Base-by-base conservation (phyloP, 768 basidiomycete species). In the Phlebiopsis flavidoalba region DNA sequence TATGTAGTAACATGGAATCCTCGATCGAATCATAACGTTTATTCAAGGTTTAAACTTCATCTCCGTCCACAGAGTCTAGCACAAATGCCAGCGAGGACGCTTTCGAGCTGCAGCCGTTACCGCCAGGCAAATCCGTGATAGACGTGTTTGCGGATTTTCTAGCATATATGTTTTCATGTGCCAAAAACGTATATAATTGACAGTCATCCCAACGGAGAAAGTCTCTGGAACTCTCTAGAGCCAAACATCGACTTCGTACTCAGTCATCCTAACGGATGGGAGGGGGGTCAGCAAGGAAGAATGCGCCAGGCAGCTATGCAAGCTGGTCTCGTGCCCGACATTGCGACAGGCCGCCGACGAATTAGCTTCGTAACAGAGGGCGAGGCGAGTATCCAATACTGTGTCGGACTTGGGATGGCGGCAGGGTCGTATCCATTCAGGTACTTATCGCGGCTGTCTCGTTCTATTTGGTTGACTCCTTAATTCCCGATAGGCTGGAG, bases 221-320 rank as follows among this genome's bases (percentile, higher is more conserved):
- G 73, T 11, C 63, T 84, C 5, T 84, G 82, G 83, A 66, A 65
- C 5, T 76, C 75, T 84, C 5, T 73, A 79, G 64, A 63, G 69
- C 11, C 70, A 63, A 70, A 63, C 6, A 77, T 82, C 24, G 77
- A 83, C 24, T 83, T 79, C 60, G 75, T 87, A 3, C 75, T 87
- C 15, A 79, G 80, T 0, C 85, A 86, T 64, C 86, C 86, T 5
- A 86, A 87, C 63, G 85, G 83, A 0, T 87, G 85, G 85, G 84
- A 81, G 85, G 81, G 63, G 82, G 83, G 0, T 70, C 86, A 88
- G 64, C 86, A 87, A 62, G 73, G 71, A 21, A 74, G 79, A 65
- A 83, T 87, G 73, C 79, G 86, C 4, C 69, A 70, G 21, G 86
- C 85, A 1, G 83, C 83, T 0, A 71, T 80, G 0, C 60, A 67